phyloP scores from a whole-genome alignment of 139 green algal species.

The Axilococcus clingmanii region DNA sequence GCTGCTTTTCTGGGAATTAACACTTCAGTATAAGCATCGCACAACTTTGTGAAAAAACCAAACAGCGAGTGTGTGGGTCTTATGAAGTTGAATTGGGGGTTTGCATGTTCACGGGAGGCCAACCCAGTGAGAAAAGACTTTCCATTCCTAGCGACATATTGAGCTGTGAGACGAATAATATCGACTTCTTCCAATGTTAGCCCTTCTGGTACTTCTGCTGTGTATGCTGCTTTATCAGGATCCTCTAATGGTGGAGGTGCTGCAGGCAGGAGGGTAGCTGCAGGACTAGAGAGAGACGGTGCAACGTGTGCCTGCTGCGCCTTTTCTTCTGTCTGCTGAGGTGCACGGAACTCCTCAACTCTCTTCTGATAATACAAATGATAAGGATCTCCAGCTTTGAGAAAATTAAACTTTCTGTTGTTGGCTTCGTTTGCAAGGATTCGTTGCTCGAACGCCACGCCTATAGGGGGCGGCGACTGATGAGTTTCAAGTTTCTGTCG shows the following conservation, averaged over 20 bases:
- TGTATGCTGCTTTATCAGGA: slow-evolving; percentile 85
- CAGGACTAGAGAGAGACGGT: neutral
- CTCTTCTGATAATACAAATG: slow-evolving; percentile 89
- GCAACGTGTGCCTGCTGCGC: neutral
- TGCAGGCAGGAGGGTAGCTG: slow-evolving; percentile 14
- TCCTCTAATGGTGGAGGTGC: slow-evolving; percentile 51
- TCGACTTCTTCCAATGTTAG: slow-evolving; percentile 81
- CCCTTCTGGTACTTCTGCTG: slow-evolving; percentile 79
- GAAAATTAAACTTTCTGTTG: slow-evolving; percentile 98
- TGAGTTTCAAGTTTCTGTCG: neutral
- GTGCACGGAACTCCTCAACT: slow-evolving; percentile 27
- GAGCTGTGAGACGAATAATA: slow-evolving; percentile 89
- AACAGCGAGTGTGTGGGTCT: slow-evolving; percentile 93
- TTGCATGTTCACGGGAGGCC: slow-evolving; percentile 59
- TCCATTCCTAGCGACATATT: slow-evolving; percentile 93
- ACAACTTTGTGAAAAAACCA: slow-evolving; percentile 85
- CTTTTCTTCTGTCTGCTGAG: slow-evolving; percentile 21
- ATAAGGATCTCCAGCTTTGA: slow-evolving; percentile 85
- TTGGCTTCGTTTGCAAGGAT: slow-evolving; percentile 86
- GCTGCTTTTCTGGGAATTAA: slow-evolving; percentile 83
- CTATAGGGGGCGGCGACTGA: slow-evolving; percentile 45
- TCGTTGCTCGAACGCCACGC: slow-evolving; percentile 81
- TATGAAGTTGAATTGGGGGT: slow-evolving; percentile 69
- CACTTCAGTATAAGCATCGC: slow-evolving; percentile 86
- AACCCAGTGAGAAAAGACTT: slow-evolving; percentile 74